phyloP scores from a whole-genome alignment of 306 rosid genomes.

The Prunus salicina region DNA sequence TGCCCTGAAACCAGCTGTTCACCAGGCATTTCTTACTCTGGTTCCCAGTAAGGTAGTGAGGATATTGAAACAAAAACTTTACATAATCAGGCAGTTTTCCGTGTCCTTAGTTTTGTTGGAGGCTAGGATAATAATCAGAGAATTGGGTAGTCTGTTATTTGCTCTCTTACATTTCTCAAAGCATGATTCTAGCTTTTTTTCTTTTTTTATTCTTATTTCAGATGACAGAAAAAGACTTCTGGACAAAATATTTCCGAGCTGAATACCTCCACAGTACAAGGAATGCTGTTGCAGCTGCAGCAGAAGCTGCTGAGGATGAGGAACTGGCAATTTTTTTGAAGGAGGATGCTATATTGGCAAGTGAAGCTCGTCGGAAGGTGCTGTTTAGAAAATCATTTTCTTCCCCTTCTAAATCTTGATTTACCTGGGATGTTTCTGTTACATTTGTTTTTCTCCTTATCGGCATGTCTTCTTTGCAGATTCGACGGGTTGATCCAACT shows the following conservation, averaged over 20 bases:
- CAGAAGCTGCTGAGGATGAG: constrained; percentile 99
- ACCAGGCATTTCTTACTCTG: constrained; percentile 71
- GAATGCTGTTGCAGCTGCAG: constrained; percentile 82
- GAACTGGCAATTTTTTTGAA: constrained; percentile 87
- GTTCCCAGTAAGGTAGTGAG: constrained; percentile 79
- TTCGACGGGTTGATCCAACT: constrained; percentile 89
- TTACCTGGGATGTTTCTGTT: constrained; percentile 17
- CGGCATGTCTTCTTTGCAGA: constrained; percentile 40
- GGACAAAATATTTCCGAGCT: constrained; percentile 93
- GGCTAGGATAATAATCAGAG: background rate
- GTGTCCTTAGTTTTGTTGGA: background rate
- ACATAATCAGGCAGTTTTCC: constrained; percentile 6
- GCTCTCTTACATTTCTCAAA: constrained; percentile 3
- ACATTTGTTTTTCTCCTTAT: background rate
- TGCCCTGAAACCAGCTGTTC: constrained; percentile 94
- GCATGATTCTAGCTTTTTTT: background rate
- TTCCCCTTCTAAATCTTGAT: background rate
- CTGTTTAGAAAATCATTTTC: constrained; percentile 9
- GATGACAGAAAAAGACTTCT: constrained; percentile 92
- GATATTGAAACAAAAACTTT: constrained; percentile 21
- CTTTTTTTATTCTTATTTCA: constrained; percentile 31
- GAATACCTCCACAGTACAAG: constrained; percentile 86
- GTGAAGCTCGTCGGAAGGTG: constrained; percentile 83
- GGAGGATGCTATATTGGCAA: constrained; percentile 86
- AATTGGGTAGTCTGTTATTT: constrained; percentile 2